Base-by-base conservation (phyloP, 208 protist genomes). In the Acanthamoeba quina region DNA sequence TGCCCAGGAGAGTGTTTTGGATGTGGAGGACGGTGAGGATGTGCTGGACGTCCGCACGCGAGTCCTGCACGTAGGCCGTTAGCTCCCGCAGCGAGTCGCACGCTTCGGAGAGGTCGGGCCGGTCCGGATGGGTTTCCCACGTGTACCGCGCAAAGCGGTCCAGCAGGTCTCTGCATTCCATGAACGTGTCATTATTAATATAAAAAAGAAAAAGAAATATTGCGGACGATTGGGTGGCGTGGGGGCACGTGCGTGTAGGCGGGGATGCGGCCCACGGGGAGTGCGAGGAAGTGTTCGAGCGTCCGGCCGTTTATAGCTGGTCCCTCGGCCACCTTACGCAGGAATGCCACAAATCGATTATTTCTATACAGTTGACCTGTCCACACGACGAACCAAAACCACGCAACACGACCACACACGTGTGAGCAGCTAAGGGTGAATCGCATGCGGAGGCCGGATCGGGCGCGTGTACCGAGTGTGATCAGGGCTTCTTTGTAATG, bases 401-500 rank as follows among this genome's bases (percentile, higher is more conserved):
- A 4, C 24, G n/a, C 62, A 70, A 37, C 37, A 37, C 37, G 37
- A 37, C 37, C n/a, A n/a, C n/a, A n/a, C 37, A 3, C 37, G 62
- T 26, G 62, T 24, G 62, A 68, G 62, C 11, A 17, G 62, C 11
- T 24, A 13, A 6, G 62, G 15, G 19, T 9, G 26, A 11, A n/a
- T 68, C 37, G 2, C 37, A 37, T 37, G 37, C 37, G 37, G 37
- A 37, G 37, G 37, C 37, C 37, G 19, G 11, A 19, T 68, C 6
- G 11, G 62, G 62, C 70, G 41, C 21, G 10, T 21, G 37, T 83
- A 83, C 74, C 74, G 44, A 83, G 74, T 29, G 74, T 83, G 26
- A 83, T 56, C 15, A 90, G 62, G 83, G 83, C 83, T 68, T 90
- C 83, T 90, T 90, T 90, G 54, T 90, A 90, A 31, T 90, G 83